Conservation (phyloP, 495 filamentous ascomycete genomes). For the Evernia prunastri region DNA sequence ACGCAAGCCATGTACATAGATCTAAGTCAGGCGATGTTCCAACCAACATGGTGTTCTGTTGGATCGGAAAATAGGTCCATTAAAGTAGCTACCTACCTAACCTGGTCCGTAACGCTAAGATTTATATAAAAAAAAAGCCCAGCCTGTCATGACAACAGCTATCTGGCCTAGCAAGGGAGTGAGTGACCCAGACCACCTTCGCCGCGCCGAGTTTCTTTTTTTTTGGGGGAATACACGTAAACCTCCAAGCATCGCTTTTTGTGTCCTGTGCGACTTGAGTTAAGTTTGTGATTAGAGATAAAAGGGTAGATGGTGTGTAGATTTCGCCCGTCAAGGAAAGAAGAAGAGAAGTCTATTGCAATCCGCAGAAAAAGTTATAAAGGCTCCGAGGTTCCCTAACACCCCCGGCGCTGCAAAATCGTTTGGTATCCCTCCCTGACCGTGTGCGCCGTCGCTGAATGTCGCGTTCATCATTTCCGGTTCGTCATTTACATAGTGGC, state of each 20-base stretch:
- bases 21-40: neutral
- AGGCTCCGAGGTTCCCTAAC: slow-evolving; percentile 1
- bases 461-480: slow-evolving; percentile 10
- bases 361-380: neutral
- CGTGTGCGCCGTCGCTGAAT: slow-evolving; percentile 17
- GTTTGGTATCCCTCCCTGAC: slow-evolving; percentile 7
- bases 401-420: slow-evolving; percentile 5
- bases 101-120: neutral
- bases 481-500: slow-evolving; percentile 9
- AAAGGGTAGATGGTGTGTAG: neutral
- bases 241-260: slow-evolving; percentile 3
- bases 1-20: too few relatives aligned
- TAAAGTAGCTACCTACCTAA: neutral
- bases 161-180: neutral
- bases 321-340: neutral
- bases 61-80: neutral
- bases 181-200: neutral
- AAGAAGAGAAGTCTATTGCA: slow-evolving; percentile 23
- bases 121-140: neutral
- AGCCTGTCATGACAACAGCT: neutral
- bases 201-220: neutral
- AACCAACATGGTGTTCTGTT: neutral
- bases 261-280: slow-evolving; percentile 6
- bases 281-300: neutral
- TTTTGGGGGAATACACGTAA: too few relatives aligned